Percentiles rank a stretch among this genome's conserved stretches.
Evolutionary conservation across 2,329 filamentous ascomycete species (phyloP).

Genomic region (Cladophialophora chaetospira): DNA sequence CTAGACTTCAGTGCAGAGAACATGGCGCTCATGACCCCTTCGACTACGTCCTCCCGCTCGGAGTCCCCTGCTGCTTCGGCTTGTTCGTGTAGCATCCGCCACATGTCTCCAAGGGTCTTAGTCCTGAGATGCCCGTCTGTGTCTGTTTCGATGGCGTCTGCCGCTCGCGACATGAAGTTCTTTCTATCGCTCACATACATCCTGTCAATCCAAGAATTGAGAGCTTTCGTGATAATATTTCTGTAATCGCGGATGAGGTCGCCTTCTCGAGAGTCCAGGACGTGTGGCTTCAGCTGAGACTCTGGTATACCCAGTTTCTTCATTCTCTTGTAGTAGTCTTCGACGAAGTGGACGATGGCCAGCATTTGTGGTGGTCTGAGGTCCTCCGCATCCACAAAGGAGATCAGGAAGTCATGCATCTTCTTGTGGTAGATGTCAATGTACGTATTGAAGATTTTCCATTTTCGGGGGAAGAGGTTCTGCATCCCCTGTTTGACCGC

Average conservation of each 20-base stretch:
- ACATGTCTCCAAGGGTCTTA: constrained; percentile 88
- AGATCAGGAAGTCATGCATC: constrained; percentile 92
- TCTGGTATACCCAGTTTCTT: constrained; percentile 77
- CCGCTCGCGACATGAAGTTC: constrained; percentile 75
- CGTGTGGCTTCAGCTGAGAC: constrained; percentile 76
- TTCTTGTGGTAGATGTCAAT: constrained; percentile 85
- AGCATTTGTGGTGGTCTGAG: constrained; percentile 85
- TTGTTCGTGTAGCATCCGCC: constrained; percentile 96
- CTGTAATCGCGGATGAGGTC: constrained; percentile 94
- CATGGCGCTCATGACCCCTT: constrained; percentile 96
- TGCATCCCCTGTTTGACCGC: constrained; percentile 93
- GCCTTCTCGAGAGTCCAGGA: constrained; percentile 85
- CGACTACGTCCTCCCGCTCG: constrained; percentile 82
- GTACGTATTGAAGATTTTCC: constrained; percentile 92
- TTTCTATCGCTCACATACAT: constrained; percentile 82
- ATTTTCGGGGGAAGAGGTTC: constrained; percentile 88
- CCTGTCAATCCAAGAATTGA: constrained; percentile 96
- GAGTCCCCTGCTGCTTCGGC: constrained; percentile 82
- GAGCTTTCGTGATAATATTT: constrained; percentile 88
- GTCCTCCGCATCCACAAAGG: constrained; percentile 78
- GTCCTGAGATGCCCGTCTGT: constrained; percentile 90
- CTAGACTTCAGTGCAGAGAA: constrained; percentile 80
- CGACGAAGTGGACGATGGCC: constrained; percentile 90
- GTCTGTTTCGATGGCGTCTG: constrained; percentile 81
- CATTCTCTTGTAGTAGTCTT: constrained; percentile 97